These are phyloP conservation scores for Albugo laibachii DNA, from an alignment of 352 stramenopile genomes.

Conservation along the genomic window DNA sequence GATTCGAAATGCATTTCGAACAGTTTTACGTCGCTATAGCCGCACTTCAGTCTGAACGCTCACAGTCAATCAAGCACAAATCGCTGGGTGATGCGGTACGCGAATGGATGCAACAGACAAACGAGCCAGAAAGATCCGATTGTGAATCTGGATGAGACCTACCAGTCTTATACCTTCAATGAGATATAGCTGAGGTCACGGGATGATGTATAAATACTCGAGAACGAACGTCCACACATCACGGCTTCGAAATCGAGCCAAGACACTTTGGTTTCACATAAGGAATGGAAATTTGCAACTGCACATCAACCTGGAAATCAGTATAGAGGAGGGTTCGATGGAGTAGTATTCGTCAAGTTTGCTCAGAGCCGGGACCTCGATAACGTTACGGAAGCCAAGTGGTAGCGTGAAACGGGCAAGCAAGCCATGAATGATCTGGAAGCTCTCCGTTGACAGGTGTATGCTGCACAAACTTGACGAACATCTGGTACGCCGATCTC, in stretches of 20 bases:
- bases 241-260: too few relatives aligned
- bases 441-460: constrained; percentile 93
- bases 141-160: not conserved
- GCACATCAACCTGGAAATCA: constrained; percentile 92
- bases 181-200: not conserved
- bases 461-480: constrained; percentile 88
- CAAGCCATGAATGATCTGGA: constrained; percentile 98
- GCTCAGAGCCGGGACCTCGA: constrained; percentile 32
- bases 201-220: too few relatives aligned
- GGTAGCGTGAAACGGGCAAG: constrained; percentile 98
- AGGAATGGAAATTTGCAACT: constrained; percentile 83
- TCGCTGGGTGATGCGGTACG: constrained; percentile 35
- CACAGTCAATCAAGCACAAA: constrained; percentile 12
- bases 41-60: constrained; percentile 25
- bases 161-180: not conserved
- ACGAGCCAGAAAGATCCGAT: constrained; percentile 9
- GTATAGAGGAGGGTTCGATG: constrained; percentile 27
- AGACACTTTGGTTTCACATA: constrained; percentile 51
- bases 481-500: constrained; percentile 93
- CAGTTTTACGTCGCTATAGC: constrained; percentile 56
- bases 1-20: constrained; percentile 24
- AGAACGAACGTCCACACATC: too few relatives aligned
- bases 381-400: constrained; percentile 75
- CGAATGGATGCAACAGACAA: constrained; percentile 54
- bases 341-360: constrained; percentile 71